These are phyloP conservation scores for Leishmania guyanensis DNA, from an alignment of 208 protist species.

Conservation along the genomic window DNA sequence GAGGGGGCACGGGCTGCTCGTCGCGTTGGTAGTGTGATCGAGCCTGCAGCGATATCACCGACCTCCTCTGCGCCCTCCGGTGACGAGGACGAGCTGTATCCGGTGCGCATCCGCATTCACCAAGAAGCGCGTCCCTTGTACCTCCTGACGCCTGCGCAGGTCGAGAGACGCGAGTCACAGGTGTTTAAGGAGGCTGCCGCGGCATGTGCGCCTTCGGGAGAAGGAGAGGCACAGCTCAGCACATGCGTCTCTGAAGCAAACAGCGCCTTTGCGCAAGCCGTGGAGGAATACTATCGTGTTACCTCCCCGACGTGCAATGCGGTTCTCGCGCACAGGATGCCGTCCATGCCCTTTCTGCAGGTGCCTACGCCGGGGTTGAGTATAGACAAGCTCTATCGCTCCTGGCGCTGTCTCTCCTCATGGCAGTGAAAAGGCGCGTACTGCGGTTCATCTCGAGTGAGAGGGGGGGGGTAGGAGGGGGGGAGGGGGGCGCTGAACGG, in stretches of 20 bases:
- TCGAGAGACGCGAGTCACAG: not conserved
- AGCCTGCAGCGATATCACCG: not conserved
- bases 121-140: slow-evolving; percentile 12
- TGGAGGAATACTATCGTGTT: not conserved
- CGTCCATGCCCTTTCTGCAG: slow-evolving; percentile 4
- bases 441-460: not conserved
- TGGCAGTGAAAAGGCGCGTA: not conserved
- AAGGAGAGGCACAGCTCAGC: not conserved
- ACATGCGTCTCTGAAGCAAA: slow-evolving; percentile 1
- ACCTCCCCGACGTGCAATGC: not conserved
- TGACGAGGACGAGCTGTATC: not conserved
- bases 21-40: slow-evolving; percentile 9
- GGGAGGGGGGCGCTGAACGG: not conserved
- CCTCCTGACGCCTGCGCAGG: slow-evolving; percentile 22
- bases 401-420: slow-evolving; percentile 15
- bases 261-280: not conserved
- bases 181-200: not conserved
- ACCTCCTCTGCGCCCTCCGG: not conserved
- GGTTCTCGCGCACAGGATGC: not conserved
- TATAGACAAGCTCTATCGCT: slow-evolving; percentile 7
- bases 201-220: not conserved
- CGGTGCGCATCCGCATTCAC: slow-evolving; percentile 15
- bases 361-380: slow-evolving; percentile 30
- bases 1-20: slow-evolving; percentile 16
- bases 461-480: not conserved